phyloP scores from a whole-genome alignment of 495 filamentous ascomycete genomes.

The Penicillium cosmopolitanum region DNA sequence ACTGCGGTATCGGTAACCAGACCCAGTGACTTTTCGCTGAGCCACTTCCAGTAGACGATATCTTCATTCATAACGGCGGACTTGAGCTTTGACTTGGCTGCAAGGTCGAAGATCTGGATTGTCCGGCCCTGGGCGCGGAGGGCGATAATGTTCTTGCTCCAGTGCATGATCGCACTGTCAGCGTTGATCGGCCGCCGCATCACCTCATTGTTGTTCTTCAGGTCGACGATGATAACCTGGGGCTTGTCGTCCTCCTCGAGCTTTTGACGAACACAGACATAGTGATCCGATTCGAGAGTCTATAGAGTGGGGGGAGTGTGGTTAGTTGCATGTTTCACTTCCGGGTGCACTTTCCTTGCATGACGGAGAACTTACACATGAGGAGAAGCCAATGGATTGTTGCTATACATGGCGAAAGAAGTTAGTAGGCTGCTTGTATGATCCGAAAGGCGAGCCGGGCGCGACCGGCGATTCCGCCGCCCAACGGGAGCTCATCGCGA shows the following conservation, averaged over 20 bases:
- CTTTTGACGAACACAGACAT: slow-evolving; percentile 93
- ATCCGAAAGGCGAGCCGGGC: slow-evolving; percentile 14
- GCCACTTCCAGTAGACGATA: slow-evolving; percentile 99
- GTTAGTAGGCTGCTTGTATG: slow-evolving; percentile 42
- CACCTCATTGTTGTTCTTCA: slow-evolving; percentile 92
- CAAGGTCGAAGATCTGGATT: slow-evolving; percentile 96
- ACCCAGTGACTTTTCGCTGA: slow-evolving; percentile 82
- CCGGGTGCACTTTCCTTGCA: slow-evolving; percentile 9
- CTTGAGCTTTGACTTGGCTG: slow-evolving; percentile 88
- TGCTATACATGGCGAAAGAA: slow-evolving; percentile 49
- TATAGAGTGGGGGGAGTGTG: slow-evolving; percentile 40
- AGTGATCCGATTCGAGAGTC: slow-evolving; percentile 97
- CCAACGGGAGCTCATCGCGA: slow-evolving; percentile 26
- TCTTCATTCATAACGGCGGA: slow-evolving; percentile 94
- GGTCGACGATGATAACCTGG: slow-evolving; percentile 95
- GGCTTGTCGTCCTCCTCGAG: slow-evolving; percentile 76
- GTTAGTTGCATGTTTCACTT: slow-evolving; percentile 16
- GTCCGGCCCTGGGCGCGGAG: slow-evolving; percentile 90
- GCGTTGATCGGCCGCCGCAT: slow-evolving; percentile 96
- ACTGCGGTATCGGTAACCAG: slow-evolving; percentile 87
- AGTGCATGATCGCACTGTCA: slow-evolving; percentile 99
- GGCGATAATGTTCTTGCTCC: slow-evolving; percentile 92
- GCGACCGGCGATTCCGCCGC: slow-evolving; percentile 27
- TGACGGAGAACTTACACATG: slow-evolving; percentile 76
- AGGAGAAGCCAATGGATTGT: slow-evolving; percentile 91